Evolutionary conservation across 164 flowering plant genomes (phyloP).

Genomic region (Warburgia ugandensis): DNA sequence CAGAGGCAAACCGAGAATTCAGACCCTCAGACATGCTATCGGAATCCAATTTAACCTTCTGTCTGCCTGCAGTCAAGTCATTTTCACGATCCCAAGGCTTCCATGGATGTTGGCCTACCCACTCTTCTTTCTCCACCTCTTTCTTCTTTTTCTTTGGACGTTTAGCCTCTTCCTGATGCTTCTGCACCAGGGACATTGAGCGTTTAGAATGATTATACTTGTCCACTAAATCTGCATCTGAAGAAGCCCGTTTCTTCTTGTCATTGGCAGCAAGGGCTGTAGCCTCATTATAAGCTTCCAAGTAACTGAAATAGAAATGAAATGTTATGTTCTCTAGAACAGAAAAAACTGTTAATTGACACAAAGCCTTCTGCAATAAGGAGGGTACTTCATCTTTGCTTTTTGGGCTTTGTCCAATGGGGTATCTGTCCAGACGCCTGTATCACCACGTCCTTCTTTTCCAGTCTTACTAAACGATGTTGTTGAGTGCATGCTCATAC

Average conservation of each 20-base stretch:
- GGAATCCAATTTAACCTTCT: slow-evolving; percentile 54
- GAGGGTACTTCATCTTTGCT: slow-evolving; percentile 83
- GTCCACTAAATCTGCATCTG: slow-evolving; percentile 82
- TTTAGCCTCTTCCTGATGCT: slow-evolving; percentile 58
- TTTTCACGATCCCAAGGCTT: slow-evolving; percentile 99
- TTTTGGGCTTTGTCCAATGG: slow-evolving; percentile 80
- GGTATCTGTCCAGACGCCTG: slow-evolving; percentile 85
- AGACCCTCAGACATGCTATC: slow-evolving; percentile 66
- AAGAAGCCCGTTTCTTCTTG: slow-evolving; percentile 32
- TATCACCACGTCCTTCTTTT: slow-evolving; percentile 95
- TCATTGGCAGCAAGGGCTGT: slow-evolving; percentile 64
- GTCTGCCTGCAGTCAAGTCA: slow-evolving; percentile 85
- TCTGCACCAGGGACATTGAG: slow-evolving; percentile 73
- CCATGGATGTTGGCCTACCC: slow-evolving; percentile 94
- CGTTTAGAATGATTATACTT: slow-evolving; percentile 69
- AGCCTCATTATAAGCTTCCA: slow-evolving; percentile 84
- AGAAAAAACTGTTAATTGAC: too few relatives aligned
- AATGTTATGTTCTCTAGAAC: neutral
- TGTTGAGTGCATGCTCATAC: slow-evolving; percentile 55
- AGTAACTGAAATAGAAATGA: slow-evolving; percentile 41
- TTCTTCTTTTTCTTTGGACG: slow-evolving; percentile 54
- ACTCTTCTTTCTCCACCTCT: slow-evolving; percentile 51
- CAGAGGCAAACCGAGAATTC: slow-evolving; percentile 76
- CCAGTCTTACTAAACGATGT: slow-evolving; percentile 50
- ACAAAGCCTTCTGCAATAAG: too few relatives aligned